Evolutionary conservation across 352 stramenopile genomes (phyloP).

Genomic region (Phytophthora hibernalis): DNA sequence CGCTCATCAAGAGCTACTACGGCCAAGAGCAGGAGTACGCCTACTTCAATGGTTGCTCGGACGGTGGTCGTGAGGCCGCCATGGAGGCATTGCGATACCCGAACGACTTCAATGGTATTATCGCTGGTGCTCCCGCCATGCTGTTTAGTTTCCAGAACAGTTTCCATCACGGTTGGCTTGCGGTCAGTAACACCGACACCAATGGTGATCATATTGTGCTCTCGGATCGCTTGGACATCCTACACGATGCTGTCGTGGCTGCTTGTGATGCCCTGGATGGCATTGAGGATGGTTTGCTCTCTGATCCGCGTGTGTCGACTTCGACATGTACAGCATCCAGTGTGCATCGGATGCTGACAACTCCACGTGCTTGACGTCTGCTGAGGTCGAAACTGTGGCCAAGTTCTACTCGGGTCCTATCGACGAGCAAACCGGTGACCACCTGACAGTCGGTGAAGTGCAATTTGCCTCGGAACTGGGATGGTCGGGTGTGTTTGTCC

Average conservation of each 20-base stretch:
- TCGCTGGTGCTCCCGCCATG: slow-evolving; percentile 47
- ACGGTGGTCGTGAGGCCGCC: slow-evolving; percentile 47
- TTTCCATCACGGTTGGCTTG: slow-evolving; percentile 50
- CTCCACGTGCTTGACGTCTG: slow-evolving; percentile 42
- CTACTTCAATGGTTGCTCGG: slow-evolving; percentile 58
- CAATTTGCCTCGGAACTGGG: slow-evolving; percentile 50
- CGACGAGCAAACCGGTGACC: slow-evolving; percentile 28
- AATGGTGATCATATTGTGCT: slow-evolving; percentile 35
- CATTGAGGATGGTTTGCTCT: slow-evolving; percentile 43
- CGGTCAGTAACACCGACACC: slow-evolving; percentile 37
- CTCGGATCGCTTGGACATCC: slow-evolving; percentile 32
- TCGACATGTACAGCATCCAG: slow-evolving; percentile 36
- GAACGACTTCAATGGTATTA: slow-evolving; percentile 51
- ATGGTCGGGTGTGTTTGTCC: slow-evolving; percentile 49
- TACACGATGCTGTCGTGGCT: slow-evolving; percentile 45
- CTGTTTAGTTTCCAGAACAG: slow-evolving; percentile 54
- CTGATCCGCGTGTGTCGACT: slow-evolving; percentile 43
- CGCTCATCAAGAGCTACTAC: slow-evolving; percentile 50
- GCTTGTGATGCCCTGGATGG: slow-evolving; percentile 44
- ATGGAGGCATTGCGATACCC: slow-evolving; percentile 52
- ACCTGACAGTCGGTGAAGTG: slow-evolving; percentile 50
- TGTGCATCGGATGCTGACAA: slow-evolving; percentile 38
- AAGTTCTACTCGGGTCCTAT: slow-evolving; percentile 53
- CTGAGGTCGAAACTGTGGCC: slow-evolving; percentile 33
- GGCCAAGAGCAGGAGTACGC: slow-evolving; percentile 41